phyloP scores from a whole-genome alignment of 176 grass and related monocot species.

The bread wheat (Triticum aestivum) region DNA sequence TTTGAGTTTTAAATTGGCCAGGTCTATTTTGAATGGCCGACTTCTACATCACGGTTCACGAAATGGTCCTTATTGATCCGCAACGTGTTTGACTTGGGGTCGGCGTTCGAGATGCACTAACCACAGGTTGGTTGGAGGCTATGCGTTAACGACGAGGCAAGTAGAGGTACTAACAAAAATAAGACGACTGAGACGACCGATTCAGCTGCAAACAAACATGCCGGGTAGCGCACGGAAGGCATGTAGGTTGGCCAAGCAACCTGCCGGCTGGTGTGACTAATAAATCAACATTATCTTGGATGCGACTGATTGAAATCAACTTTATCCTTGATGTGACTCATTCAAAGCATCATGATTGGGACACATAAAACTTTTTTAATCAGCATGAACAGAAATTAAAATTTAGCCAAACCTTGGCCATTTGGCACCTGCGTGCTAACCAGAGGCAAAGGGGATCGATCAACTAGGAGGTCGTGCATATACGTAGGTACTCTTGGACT shows the following conservation, averaged over 20 bases:
- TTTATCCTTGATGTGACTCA: neutral
- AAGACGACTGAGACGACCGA: no score
- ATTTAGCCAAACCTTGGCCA: neutral
- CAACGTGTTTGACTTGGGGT: no score
- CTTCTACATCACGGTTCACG: no score
- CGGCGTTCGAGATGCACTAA: no score
- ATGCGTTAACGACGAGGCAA: no score
- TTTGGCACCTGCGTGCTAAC: neutral
- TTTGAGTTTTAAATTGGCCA: no score
- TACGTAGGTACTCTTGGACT: neutral
- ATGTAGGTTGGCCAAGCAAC: neutral
- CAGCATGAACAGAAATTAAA: neutral
- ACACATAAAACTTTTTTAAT: neutral
- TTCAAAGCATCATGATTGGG: neutral
- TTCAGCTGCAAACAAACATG: neutral
- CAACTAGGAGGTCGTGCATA: neutral
- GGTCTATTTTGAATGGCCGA: no score
- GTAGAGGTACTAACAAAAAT: no score
- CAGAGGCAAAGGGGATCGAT: neutral
- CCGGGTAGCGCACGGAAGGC: neutral
- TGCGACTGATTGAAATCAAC: conserved; percentile 6
- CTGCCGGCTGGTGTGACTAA: neutral
- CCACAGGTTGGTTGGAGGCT: no score
- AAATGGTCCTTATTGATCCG: no score
- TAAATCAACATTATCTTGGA: neutral